Evolutionary conservation across 441 rosid genomes (phyloP), one percentile per base, ranked within the genome.

Genomic region (Pelargonium fulgidum): DNA sequence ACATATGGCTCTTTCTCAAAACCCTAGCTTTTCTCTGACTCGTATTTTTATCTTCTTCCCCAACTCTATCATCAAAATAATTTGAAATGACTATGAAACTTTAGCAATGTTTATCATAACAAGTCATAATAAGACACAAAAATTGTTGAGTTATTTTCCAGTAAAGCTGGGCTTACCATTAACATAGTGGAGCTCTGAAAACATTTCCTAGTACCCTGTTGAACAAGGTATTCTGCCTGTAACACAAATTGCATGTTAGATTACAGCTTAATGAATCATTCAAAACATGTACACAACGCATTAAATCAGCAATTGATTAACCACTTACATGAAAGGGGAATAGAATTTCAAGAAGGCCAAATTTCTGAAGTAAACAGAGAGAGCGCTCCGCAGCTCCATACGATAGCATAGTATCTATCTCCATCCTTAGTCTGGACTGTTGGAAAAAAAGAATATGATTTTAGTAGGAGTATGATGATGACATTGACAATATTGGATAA

Each of bases 351-450:
- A 95, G 89, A 66, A 95, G 86, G 74, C 85, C 82, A 83, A 84
- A 87, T 83, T 85, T 90, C 82, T 66, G 85, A 66, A 95, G 97
- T 85, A 95, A 85, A 71, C 71, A 72, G 70, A 95, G 81, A 64
- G 99, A 87, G 64, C 88, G 81, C 69, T 74, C 83, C 67, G 98
- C 94, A 81, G 98, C 95, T 81, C 99, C 98, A 82, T 92, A 95
- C 3, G 92, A 84, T 64, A 92, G 79, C 97, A 95, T 89, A 83
- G 90, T 89, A 82, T 95, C 88, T 69, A 92, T 16, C 73, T 95
- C 99, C 99, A 95, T 58, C 84, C 86, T 81, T 79, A 90, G 29
- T 79, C 98, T 87, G 79, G 67, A 41, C 99, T 94, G 90, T 78
- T 62, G 29, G 16, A 79, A 74, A 72, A 69, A 76, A 59, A 80